Evolutionary conservation across 106 monocot genomes (phyloP), one percentile per base, ranked within the genome.

Genomic region (Dendrobium catenatum): DNA sequence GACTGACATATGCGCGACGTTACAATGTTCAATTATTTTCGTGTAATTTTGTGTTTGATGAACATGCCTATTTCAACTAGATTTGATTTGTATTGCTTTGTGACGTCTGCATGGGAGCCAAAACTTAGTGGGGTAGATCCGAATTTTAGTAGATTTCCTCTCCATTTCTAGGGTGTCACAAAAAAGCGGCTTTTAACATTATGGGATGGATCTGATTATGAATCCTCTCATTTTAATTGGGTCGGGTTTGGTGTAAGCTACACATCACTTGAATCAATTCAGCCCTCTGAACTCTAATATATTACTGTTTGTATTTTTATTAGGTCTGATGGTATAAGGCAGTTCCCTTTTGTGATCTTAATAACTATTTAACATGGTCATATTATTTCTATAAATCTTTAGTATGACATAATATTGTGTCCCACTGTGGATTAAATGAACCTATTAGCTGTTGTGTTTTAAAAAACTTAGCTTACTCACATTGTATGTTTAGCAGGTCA

Each of bases 401-500:
- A 27, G 24, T 49, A 11, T 76, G 46, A 49, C 2, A 76, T 48
- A 26, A 47, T 18, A 20, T 49, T 76, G 19, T 19, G 24, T 5
- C 8, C 20, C 43, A 43, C 20, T 8, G 8, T 74, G 43, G 44
- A 74, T 74, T 74, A 7, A 2, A 11, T 20, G 20, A 20, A 7
- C 19, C 1, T 74, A 44, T 74, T 74, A 7, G 43, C n/a, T 74
- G 37, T 70, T 70, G 29, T 70, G 31, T 70, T 31, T 33, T 29
- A 70, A 37, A 70, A 70, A 29, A 70, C 5, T 70, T 70, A 22
- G 2, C 37, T 70, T 37, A 4, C 33, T 70, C 29, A 37, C 37
- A 33, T 76, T 16, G 22, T 29, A 41, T 59, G 46, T 40, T 59
- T 31, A 19, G 0, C 55, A 98, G 97, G 91, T 99, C 24, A 95